Conservation (phyloP, 495 filamentous ascomycete genomes). For the Amorphotheca resinae region DNA sequence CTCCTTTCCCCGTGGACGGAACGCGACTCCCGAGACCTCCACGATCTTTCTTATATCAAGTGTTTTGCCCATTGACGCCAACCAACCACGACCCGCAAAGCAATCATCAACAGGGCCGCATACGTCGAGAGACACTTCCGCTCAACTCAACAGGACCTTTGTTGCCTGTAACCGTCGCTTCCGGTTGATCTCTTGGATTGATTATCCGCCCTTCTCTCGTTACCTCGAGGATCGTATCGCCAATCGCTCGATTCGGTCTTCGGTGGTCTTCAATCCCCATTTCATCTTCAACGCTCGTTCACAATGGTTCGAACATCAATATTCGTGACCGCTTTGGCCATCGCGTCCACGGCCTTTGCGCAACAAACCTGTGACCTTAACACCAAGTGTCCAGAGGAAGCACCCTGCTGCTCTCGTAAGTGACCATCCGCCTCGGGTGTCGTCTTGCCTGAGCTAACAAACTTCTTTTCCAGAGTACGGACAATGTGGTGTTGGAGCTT, state of each 20-base stretch:
- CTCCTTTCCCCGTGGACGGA: background rate
- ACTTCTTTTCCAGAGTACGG: constrained; percentile 59
- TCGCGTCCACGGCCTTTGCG: constrained; percentile 20
- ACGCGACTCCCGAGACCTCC: too few species aligned
- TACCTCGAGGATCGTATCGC: background rate
- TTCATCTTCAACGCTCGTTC: background rate
- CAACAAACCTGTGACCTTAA: constrained; percentile 37
- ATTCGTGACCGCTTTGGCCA: constrained; percentile 19
- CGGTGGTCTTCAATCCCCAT: background rate
- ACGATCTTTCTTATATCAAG: too few species aligned
- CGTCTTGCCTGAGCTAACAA: constrained; percentile 17
- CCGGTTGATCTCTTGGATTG: too few species aligned
- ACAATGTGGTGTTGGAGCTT: constrained; percentile 84
- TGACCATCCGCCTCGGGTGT: constrained; percentile 20
- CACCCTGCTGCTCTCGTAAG: constrained; percentile 91
- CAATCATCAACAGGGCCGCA: too few species aligned
- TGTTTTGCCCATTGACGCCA: too few species aligned
- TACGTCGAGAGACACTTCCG: too few species aligned
- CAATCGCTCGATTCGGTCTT: background rate
- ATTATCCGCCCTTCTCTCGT: too few species aligned
- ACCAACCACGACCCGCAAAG: too few species aligned
- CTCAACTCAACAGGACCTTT: too few species aligned
- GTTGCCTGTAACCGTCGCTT: too few species aligned
- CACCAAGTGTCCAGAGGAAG: constrained; percentile 57
- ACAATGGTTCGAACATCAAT: constrained; percentile 21